Evolutionary conservation across 345 rosid genomes (phyloP).

Genomic region (Pistacia atlantica): DNA sequence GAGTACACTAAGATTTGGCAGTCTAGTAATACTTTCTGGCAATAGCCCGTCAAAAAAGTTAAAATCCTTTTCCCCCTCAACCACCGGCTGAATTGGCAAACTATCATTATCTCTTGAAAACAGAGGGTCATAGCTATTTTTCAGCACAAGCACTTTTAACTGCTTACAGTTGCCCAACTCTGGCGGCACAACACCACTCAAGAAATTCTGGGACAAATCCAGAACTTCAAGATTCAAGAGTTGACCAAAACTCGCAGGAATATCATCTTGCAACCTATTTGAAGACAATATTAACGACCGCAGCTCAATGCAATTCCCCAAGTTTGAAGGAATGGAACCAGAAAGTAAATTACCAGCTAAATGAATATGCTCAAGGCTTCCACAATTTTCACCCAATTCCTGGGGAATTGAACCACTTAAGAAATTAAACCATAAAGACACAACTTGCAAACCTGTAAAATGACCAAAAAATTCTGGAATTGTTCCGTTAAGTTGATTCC

Average conservation of each 20-base stretch:
- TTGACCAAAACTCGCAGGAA: conserved; percentile 37
- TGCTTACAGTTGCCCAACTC: conserved; percentile 40
- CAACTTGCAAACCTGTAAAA: conserved; percentile 27
- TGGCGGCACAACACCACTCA: conserved; percentile 47
- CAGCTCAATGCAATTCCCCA: conserved; percentile 44
- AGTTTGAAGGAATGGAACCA: conserved; percentile 41
- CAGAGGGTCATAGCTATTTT: conserved; percentile 37
- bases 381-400: conserved; percentile 39
- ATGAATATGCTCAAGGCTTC: conserved; percentile 40
- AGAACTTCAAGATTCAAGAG: conserved; percentile 46
- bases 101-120: conserved; percentile 25
- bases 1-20: conserved; percentile 40
- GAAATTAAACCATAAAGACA: conserved; percentile 39
- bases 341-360: conserved; percentile 40
- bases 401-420: conserved; percentile 39
- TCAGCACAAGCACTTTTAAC: conserved; percentile 44
- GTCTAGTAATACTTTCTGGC: conserved; percentile 37
- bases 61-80: conserved; percentile 36
- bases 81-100: conserved; percentile 21
- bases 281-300: conserved; percentile 41
- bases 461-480: conserved; percentile 30
- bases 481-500: conserved; percentile 44
- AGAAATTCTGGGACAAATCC: conserved; percentile 45
- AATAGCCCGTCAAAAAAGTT: conserved; percentile 43
- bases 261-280: conserved; percentile 40